Conservation (phyloP, 2,329 filamentous ascomycete species). For the Neoascochyta sp. region DNA sequence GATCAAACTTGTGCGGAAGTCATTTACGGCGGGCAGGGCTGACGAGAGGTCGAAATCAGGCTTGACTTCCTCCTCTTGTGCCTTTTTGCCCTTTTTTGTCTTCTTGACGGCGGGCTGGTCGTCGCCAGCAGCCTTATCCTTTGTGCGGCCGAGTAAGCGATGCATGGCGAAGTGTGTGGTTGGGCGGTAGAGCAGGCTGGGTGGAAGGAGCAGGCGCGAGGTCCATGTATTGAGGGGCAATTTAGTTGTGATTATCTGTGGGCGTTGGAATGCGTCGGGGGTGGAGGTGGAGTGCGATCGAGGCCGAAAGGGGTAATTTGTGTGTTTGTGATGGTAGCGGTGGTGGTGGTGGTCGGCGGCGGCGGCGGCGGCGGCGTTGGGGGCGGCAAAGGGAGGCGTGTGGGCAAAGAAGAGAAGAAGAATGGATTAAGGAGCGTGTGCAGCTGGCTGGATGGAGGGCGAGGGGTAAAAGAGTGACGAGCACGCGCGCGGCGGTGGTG, state of each 20-base stretch:
- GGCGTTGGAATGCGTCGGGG: too few species aligned
- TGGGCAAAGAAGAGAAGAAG: too few species aligned
- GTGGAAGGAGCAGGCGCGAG: conserved; percentile 17
- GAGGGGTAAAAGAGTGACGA: conserved; percentile 17
- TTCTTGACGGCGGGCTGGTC: conserved; percentile 28
- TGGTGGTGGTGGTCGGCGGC: too few species aligned
- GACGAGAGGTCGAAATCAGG: conserved; percentile 67
- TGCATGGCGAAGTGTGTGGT: conserved; percentile 57
- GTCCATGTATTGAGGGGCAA: conserved; percentile 27
- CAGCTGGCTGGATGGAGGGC: conserved; percentile 14
- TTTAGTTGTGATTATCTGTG: too few species aligned
- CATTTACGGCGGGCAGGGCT: conserved; percentile 75
- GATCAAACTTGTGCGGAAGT: conserved; percentile 91
- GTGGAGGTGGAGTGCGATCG: too few species aligned
- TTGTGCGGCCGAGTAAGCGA: conserved; percentile 71
- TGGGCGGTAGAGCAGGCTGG: too few species aligned
- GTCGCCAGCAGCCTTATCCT: conserved; percentile 40
- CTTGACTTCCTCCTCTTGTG: conserved; percentile 53
- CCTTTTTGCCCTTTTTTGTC: conserved; percentile 50
- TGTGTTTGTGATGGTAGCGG: too few species aligned
- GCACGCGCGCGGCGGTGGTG: conserved; percentile 25
- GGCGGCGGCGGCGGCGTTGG: too few species aligned
- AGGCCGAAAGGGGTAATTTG: too few species aligned
- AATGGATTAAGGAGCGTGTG: conserved; percentile 25
- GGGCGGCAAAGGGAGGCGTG: too few species aligned